Evolutionary conservation across 2,329 filamentous ascomycete species (phyloP).

Genomic region (Annulohypoxylon truncatum): DNA sequence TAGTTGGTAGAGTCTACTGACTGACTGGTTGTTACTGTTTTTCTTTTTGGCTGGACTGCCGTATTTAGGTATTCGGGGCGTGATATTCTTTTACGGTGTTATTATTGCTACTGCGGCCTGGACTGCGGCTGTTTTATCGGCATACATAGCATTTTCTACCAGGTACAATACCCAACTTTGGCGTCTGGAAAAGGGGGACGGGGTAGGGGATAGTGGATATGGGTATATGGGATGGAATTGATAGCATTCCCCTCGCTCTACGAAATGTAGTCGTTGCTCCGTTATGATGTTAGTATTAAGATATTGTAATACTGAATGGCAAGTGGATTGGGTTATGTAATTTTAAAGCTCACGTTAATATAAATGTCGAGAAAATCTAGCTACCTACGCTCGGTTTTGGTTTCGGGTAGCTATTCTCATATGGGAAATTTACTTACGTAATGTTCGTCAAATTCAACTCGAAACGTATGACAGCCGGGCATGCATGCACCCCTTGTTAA

Average conservation of each 20-base stretch:
- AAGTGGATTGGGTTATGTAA: neutral
- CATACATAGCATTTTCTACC: neutral
- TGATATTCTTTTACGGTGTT: neutral
- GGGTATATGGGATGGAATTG: neutral
- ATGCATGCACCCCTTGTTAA: neutral
- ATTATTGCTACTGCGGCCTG: neutral
- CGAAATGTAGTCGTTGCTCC: neutral
- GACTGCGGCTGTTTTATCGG: neutral
- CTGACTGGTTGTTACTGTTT: neutral
- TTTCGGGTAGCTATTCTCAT: neutral
- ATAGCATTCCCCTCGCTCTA: neutral
- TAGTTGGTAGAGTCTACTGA: neutral
- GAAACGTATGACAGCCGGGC: neutral
- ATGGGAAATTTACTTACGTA: neutral
- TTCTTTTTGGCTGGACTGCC: neutral
- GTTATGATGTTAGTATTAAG: neutral
- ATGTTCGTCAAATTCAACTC: neutral
- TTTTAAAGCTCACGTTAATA: too few species aligned
- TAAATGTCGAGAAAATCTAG: too few species aligned
- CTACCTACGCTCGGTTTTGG: too few species aligned
- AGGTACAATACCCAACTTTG: conserved; percentile 25
- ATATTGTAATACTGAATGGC: neutral
- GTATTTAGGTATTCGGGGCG: neutral
- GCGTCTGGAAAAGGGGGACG: conserved; percentile 10
- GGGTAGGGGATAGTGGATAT: too few species aligned